phyloP scores from a whole-genome alignment of 2,329 filamentous ascomycete genomes.

The Monilinia fructicola region DNA sequence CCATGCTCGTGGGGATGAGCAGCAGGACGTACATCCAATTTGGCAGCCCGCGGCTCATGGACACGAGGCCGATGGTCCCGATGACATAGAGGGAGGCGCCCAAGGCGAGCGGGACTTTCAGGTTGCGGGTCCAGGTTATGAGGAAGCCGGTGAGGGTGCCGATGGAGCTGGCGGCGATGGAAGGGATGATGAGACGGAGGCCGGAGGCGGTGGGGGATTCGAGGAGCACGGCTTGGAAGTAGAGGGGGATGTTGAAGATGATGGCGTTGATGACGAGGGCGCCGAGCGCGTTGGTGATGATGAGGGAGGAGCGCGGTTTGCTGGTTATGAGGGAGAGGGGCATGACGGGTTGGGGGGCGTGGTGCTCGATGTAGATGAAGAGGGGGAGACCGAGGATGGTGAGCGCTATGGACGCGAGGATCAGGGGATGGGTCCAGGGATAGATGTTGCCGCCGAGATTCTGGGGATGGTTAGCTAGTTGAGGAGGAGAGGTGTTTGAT shows the following conservation, averaged over 20 bases:
- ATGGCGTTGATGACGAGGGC: slow-evolving; percentile 56
- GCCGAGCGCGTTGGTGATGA: slow-evolving; percentile 55
- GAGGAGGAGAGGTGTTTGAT: no score
- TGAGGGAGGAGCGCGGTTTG: slow-evolving; percentile 56
- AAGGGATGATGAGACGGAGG: slow-evolving; percentile 67
- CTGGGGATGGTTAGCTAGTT: slow-evolving; percentile 38
- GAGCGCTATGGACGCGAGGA: slow-evolving; percentile 52
- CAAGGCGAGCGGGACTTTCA: slow-evolving; percentile 58
- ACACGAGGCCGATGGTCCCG: slow-evolving; percentile 52
- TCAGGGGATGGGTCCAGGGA: slow-evolving; percentile 61
- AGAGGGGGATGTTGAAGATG: slow-evolving; percentile 66
- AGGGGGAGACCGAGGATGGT: slow-evolving; percentile 50
- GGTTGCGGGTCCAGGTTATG: slow-evolving; percentile 57
- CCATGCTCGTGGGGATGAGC: slow-evolving; percentile 56
- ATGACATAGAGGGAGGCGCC: slow-evolving; percentile 51
- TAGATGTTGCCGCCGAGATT: slow-evolving; percentile 64
- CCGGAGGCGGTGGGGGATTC: slow-evolving; percentile 69
- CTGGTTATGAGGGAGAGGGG: slow-evolving; percentile 53
- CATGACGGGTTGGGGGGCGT: slow-evolving; percentile 57
- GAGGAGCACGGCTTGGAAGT: slow-evolving; percentile 73
- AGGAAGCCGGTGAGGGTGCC: slow-evolving; percentile 62
- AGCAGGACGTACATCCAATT: slow-evolving; percentile 55
- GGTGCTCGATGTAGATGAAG: slow-evolving; percentile 54
- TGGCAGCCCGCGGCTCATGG: slow-evolving; percentile 53
- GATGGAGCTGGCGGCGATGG: slow-evolving; percentile 53